These are phyloP conservation scores for Phellinidium pouzarii DNA, from an alignment of 1,284 basidiomycete genomes.

Conservation along the genomic window DNA sequence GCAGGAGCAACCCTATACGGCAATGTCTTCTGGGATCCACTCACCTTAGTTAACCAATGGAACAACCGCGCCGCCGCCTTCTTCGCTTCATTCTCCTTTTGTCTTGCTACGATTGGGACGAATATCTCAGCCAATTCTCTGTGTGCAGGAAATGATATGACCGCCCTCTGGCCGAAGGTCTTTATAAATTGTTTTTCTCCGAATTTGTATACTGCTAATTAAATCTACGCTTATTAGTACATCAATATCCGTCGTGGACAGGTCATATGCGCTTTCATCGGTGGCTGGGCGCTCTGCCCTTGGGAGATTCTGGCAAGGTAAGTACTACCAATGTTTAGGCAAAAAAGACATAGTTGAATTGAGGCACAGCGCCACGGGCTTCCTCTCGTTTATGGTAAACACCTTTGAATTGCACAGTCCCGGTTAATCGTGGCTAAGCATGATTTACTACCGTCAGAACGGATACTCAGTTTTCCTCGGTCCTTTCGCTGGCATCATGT, in stretches of 20 bases:
- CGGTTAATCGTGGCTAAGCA: not conserved
- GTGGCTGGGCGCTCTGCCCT: conserved; percentile 56
- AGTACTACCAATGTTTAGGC: too few relatives aligned
- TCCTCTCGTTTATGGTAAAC: conserved; percentile 42
- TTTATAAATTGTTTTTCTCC: not conserved
- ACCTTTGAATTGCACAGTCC: not conserved
- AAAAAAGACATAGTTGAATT: conserved; percentile 10
- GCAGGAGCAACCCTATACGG: conserved; percentile 59
- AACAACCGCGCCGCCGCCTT: conserved; percentile 75
- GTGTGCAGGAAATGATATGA: conserved; percentile 75
- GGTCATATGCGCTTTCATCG: conserved; percentile 64
- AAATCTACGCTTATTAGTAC: conserved; percentile 33
- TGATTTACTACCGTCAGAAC: conserved; percentile 27
- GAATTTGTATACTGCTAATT: conserved; percentile 21
- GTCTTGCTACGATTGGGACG: conserved; percentile 62
- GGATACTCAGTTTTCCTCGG: conserved; percentile 71
- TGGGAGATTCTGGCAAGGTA: conserved; percentile 50
- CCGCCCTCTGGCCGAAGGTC: conserved; percentile 48
- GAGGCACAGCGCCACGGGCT: conserved; percentile 37
- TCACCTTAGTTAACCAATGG: conserved; percentile 55
- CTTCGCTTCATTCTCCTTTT: conserved; percentile 65
- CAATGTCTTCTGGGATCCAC: conserved; percentile 42
- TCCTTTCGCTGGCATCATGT: conserved; percentile 68
- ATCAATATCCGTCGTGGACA: conserved; percentile 75
- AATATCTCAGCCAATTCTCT: conserved; percentile 75